Evolutionary conservation across 2,329 filamentous ascomycete species (phyloP), one percentile per base, ranked within the genome.

Genomic region (Anisogramma anomala): DNA sequence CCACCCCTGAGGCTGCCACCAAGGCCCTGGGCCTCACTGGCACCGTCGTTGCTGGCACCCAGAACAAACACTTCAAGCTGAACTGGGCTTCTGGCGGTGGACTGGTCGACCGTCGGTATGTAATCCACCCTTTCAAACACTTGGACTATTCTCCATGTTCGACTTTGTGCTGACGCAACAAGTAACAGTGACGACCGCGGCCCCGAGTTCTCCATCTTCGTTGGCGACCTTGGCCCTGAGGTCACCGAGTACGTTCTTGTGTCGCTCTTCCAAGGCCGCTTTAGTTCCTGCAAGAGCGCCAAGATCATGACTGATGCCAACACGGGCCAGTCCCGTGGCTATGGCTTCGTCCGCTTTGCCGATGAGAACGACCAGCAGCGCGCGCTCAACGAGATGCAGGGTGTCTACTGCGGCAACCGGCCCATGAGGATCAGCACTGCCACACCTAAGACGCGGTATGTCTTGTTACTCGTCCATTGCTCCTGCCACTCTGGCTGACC

Each of bases 251-350:
- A 94, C 57, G 89, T 96, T 43, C 72, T 98, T 46, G 89, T 96
- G 40, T 94, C 88, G 19, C 80, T 98, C 37, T 98, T 98, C 76
- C 89, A 96, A 68, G 82, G 80, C 58, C 86, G 89, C 48, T 98
- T 94, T 72, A 83, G 84, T 0, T 94, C 87, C 7, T 96, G 89
- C 84, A 96, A 96, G 72, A 94, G 87, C 27, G 91, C 91, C 57
- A 98, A 98, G 75, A 98, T 98, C 66, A 98, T 98, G 91, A 94
- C 89, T 47, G 91, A 98, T 58, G 89, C 91, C 47, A 91, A 96
- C 66, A 94, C 84, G 49, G 91, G 91, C 54, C 89, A 96, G 76
- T 95, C 88, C 49, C 87, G 91, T 49, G 91, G 91, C 42, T 98
- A 98, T 57, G 91, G 91, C 34, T 98, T 98, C 56, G 91, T 98